Evolutionary conservation across 2,329 filamentous ascomycete species (phyloP).

Genomic region (Huntiella moniliformis): DNA sequence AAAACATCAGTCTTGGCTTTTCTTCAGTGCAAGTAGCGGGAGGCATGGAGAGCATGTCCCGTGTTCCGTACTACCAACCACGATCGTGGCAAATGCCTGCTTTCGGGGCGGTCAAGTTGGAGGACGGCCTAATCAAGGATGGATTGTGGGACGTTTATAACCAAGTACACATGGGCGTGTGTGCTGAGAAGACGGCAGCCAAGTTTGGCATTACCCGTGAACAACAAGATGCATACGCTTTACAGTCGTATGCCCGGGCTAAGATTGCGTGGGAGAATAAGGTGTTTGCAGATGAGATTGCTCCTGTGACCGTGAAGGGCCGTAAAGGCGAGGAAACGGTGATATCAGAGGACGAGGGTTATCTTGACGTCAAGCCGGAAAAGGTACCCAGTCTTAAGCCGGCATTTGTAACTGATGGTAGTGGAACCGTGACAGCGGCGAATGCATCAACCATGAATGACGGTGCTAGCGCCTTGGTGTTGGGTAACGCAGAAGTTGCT

Average conservation of each 20-base stretch:
- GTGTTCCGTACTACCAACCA: conserved; percentile 77
- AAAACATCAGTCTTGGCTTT: conserved; percentile 84
- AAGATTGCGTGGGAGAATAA: conserved; percentile 74
- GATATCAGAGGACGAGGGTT: conserved; percentile 73
- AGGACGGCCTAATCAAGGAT: conserved; percentile 87
- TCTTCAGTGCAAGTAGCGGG: conserved; percentile 79
- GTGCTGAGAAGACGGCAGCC: conserved; percentile 86
- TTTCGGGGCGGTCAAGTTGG: conserved; percentile 72
- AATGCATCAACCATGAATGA: conserved; percentile 93
- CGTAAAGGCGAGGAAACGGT: conserved; percentile 64
- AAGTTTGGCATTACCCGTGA: conserved; percentile 64
- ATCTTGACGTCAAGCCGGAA: conserved; percentile 67
- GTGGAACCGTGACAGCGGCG: conserved; percentile 80
- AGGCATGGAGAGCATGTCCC: conserved; percentile 96
- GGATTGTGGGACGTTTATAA: conserved; percentile 94
- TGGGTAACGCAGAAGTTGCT: conserved; percentile 65
- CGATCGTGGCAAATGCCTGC: conserved; percentile 64
- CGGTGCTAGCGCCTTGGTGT: conserved; percentile 73
- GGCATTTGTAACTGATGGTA: conserved; percentile 71
- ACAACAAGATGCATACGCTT: conserved; percentile 80
- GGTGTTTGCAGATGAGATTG: conserved; percentile 77
- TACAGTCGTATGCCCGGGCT: conserved; percentile 72
- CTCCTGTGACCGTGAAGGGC: conserved; percentile 64
- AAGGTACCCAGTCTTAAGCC: conserved; percentile 78
- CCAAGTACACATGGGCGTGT: conserved; percentile 95